Base-by-base conservation (phyloP, 202 grass and related monocot genomes). In the Panicum hallii region DNA sequence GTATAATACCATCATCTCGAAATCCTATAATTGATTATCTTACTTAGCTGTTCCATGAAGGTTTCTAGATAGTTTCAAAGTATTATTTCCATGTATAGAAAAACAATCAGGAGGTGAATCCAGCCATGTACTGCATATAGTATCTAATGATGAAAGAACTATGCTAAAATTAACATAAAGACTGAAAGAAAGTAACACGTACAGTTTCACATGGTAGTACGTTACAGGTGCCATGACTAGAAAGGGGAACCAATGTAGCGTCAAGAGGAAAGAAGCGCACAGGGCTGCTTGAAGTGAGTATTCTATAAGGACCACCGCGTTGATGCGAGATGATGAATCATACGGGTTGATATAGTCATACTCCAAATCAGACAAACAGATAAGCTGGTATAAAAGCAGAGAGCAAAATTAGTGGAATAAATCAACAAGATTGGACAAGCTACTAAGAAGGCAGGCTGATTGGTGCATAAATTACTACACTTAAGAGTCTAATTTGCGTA, bases 331-430 rank as follows among this genome's bases (percentile, higher is more conserved):
- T 46, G 96, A 96, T 14, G 90, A 96, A 89, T 99, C 96, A 77
- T 89, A 99, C 9, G 93, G 96, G 85, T 99, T 99, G 82, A 99
- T 94, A 70, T 96, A 99, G 81, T 99, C 93, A 77, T 55, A 99
- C 79, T 99, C 96, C 93, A 96, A 82, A 94, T 96, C 96, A 3
- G 95, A 95, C 61, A 98, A 67, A 83, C 87, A 90, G 48, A 98
- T 92, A 23, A 98, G 91, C 95, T 98, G 95, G 38, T 75, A 80
- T 32, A 83, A 75, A 89, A 94, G 44, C 2, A 88, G 22, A 73
- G 79, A 80, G 6, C 0, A 61, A 68, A 85, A 90, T 87, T 55
- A 92, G 49, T 60, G 47, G 60, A 73, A 71, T n/a, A 61, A 87
- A 88, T 34, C 28, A 64, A 79, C 2, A 81, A 30, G 20, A 82